Percentiles rank a stretch among this genome's conserved stretches.
Evolutionary conservation across 306 rosid genomes (phyloP).

Genomic region (Aeschynomene evenia): DNA sequence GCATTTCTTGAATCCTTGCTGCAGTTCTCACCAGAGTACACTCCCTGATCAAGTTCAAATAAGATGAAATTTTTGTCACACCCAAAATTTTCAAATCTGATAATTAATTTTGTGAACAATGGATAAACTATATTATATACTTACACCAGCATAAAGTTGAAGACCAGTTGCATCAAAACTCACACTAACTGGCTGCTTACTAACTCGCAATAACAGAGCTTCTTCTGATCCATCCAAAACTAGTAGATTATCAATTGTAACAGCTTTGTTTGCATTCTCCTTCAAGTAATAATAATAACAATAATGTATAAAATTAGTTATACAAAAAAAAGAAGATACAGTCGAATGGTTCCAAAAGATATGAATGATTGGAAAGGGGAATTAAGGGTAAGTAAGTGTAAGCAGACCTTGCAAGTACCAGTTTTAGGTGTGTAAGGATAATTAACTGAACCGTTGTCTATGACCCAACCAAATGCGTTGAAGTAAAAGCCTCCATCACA

Average conservation of each 20-base stretch:
- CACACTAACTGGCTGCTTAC: constrained; percentile 58
- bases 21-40: constrained; percentile 33
- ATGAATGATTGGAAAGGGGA: background rate
- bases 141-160: constrained; percentile 55
- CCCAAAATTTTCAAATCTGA: too few relatives aligned
- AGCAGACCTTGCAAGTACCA: constrained; percentile 46
- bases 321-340: background rate
- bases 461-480: constrained; percentile 67
- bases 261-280: constrained; percentile 51
- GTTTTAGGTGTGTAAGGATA: constrained; percentile 54
- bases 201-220: constrained; percentile 40
- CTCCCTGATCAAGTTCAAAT: constrained; percentile 26
- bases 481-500: constrained; percentile 71
- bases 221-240: constrained; percentile 48
- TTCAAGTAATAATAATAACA: background rate
- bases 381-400: too few relatives aligned
- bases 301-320: too few relatives aligned
- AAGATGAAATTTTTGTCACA: background rate
- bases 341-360: background rate
- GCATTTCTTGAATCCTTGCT: background rate
- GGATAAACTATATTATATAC: constrained; percentile 2
- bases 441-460: constrained; percentile 57
- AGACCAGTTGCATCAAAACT: constrained; percentile 51
- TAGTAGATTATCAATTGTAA: constrained; percentile 46
- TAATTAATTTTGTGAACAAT: background rate